phyloP scores from a whole-genome alignment of 805 yeast genomes.

The Starmerella khaoyaiensis region DNA sequence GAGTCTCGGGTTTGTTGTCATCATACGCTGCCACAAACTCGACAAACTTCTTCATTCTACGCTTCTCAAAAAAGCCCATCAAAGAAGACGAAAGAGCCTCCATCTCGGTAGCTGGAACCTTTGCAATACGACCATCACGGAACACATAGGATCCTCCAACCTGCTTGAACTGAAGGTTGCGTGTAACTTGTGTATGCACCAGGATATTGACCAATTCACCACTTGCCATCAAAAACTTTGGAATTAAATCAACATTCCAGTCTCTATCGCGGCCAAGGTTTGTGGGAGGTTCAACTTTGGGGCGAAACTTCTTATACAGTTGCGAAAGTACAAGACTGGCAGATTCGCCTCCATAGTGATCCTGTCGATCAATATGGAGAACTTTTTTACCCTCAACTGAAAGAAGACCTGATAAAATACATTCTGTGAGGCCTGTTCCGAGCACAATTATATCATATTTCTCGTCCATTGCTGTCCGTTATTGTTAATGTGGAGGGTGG shows the following conservation, averaged over 20 bases:
- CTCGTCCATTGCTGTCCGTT: constrained; percentile 82
- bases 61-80: constrained; percentile 92
- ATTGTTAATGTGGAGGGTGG: no score
- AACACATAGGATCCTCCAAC: constrained; percentile 92
- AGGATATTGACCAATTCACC: constrained; percentile 94
- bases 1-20: constrained; percentile 68
- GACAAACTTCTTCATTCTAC: constrained; percentile 83
- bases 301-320: constrained; percentile 75
- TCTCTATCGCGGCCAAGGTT: constrained; percentile 86
- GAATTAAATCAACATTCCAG: constrained; percentile 95
- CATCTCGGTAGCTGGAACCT: constrained; percentile 82
- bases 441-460: constrained; percentile 92
- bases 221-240: constrained; percentile 92
- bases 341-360: constrained; percentile 70
- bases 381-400: constrained; percentile 98
- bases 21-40: constrained; percentile 75
- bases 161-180: constrained; percentile 92
- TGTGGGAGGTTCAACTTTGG: constrained; percentile 36
- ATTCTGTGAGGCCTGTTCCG: constrained; percentile 92
- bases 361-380: constrained; percentile 89
- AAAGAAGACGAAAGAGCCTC: constrained; percentile 87
- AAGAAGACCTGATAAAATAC: constrained; percentile 82
- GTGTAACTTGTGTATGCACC: constrained; percentile 89
- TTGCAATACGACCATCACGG: constrained; percentile 78
- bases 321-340: constrained; percentile 31